phyloP scores from a whole-genome alignment of 169 alveolate genomes.

The Plasmodium sp. region DNA sequence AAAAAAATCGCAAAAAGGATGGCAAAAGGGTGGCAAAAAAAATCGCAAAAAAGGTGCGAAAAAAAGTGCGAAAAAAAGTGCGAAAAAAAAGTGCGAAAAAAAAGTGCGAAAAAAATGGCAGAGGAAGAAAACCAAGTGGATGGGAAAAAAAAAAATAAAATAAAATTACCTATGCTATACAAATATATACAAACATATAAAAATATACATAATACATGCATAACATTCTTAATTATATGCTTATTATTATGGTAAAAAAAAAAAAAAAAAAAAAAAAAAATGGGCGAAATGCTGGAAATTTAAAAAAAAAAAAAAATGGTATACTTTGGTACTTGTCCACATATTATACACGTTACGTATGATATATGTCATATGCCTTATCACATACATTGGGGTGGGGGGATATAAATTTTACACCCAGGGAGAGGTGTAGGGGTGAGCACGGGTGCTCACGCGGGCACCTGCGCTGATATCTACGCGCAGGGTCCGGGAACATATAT shows the following conservation, averaged over 20 bases:
- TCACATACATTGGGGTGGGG: background rate
- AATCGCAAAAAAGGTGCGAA: background rate
- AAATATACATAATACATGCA: slow-evolving; percentile 7
- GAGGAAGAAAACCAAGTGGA: background rate
- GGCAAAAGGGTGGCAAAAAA: background rate
- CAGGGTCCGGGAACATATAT: background rate
- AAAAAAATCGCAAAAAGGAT: background rate
- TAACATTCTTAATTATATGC: slow-evolving; percentile 18
- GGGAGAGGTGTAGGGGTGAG: background rate
- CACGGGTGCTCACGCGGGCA: background rate
- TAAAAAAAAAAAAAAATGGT: background rate
- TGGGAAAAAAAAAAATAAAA: background rate
- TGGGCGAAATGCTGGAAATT: no score
- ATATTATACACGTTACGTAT: background rate
- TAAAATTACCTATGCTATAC: background rate
- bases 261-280: background rate
- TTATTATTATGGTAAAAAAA: background rate
- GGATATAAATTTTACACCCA: background rate
- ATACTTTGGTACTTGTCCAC: background rate
- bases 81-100: background rate
- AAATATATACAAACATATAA: slow-evolving; percentile 26
- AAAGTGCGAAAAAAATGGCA: background rate
- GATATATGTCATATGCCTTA: background rate
- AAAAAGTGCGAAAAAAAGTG: background rate
- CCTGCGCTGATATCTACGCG: background rate